Conservation (phyloP, 495 filamentous ascomycete genomes). For the Penicillium tannophilum region DNA sequence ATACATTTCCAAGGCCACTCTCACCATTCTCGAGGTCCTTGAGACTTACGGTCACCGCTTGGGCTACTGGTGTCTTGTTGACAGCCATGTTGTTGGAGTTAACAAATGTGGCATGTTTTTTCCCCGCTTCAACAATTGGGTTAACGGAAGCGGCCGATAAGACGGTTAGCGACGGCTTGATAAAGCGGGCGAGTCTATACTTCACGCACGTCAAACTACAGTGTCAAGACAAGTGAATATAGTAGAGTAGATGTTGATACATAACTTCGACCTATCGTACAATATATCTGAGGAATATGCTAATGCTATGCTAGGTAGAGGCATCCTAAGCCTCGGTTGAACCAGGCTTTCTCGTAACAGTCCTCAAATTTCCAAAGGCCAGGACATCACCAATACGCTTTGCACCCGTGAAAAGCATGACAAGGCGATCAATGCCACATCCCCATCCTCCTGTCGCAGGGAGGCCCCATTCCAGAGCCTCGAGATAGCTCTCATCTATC, state of each 20-base stretch:
- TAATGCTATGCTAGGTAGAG: no score
- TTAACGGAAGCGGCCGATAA: constrained; percentile 16
- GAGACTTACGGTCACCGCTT: constrained; percentile 58
- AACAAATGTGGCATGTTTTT: constrained; percentile 6
- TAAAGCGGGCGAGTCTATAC: constrained; percentile 1
- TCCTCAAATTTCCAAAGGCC: constrained; percentile 79
- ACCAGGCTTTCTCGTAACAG: constrained; percentile 35
- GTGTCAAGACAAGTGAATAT: neutral
- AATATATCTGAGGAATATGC: neutral
- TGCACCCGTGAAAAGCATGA: constrained; percentile 82
- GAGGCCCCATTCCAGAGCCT: constrained; percentile 81
- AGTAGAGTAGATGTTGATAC: constrained; percentile 6
- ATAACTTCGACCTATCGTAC: constrained; percentile 5
- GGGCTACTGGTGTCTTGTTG: constrained; percentile 28
- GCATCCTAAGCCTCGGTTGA: no score
- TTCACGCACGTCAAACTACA: neutral
- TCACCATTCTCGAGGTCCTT: constrained; percentile 48
- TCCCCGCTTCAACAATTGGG: constrained; percentile 24
- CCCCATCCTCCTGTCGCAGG: constrained; percentile 97
- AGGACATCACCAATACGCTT: constrained; percentile 80
- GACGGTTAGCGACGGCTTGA: constrained; percentile 17
- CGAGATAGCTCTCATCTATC: constrained; percentile 82
- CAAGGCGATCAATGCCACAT: constrained; percentile 83
- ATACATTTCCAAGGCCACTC: neutral
- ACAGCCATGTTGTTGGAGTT: constrained; percentile 17